Conservation (phyloP, 2,329 filamentous ascomycete genomes). For the Juglanconis sp. region DNA sequence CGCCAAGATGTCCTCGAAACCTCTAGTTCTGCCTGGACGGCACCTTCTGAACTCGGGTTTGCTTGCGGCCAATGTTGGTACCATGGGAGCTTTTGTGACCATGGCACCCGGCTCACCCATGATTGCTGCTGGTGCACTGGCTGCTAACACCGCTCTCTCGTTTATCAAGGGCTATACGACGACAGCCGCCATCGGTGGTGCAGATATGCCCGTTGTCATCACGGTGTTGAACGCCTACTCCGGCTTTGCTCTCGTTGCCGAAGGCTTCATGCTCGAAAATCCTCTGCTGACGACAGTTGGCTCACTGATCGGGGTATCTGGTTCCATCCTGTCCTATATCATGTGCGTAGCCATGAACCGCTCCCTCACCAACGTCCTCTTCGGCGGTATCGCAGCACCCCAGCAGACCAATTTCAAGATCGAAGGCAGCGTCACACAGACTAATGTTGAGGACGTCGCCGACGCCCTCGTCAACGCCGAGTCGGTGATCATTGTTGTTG, state of each 20-base stretch:
- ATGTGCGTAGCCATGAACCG: conserved; percentile 90
- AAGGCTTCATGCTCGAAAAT: conserved; percentile 90
- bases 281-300: conserved; percentile 81
- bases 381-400: conserved; percentile 72
- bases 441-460: conserved; percentile 75
- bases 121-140: conserved; percentile 74
- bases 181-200: conserved; percentile 84
- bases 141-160: conserved; percentile 72
- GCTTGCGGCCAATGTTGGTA: conserved; percentile 72
- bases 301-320: conserved; percentile 82
- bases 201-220: conserved; percentile 90
- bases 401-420: conserved; percentile 67
- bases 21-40: conserved; percentile 68
- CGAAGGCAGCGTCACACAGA: conserved; percentile 75
- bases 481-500: conserved; percentile 84
- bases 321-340: conserved; percentile 84
- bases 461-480: conserved; percentile 74
- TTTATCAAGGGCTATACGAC: conserved; percentile 87
- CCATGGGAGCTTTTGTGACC: conserved; percentile 79
- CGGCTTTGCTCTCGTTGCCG: conserved; percentile 83
- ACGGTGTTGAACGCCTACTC: conserved; percentile 89
- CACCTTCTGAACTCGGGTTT: conserved; percentile 74
- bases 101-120: conserved; percentile 76
- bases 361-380: conserved; percentile 83
- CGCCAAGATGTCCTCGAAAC: conserved; percentile 76